Base-by-base conservation (phyloP, 2,329 filamentous ascomycete genomes). In the Zelopaecilomyces penicillatus region DNA sequence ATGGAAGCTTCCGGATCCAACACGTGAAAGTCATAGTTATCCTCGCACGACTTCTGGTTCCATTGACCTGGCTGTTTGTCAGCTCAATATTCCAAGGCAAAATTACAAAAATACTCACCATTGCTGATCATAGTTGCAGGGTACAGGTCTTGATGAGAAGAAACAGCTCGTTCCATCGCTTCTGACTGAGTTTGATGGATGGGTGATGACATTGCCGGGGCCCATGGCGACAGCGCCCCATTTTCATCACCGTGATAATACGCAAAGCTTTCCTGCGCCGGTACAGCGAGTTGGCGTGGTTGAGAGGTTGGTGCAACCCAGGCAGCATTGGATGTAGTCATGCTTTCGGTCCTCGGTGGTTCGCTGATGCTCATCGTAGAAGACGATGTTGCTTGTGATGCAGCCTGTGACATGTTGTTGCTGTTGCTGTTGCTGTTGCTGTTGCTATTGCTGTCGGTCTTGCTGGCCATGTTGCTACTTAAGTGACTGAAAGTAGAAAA, bases 1-100 rank as follows among this genome's bases (percentile, higher is more conserved):
- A 83, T 80, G 52, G 64, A 61, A 67, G 79, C 74, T 32, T 82
- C 79, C 9, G 68, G 62, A 34, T 82, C 77, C 42, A 82, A 59
- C 39, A 64, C 65, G 26, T 75, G 71, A 41, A 81, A 66, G 31
- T 80, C 77, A 39, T 78, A 64, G 43, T 63, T 69, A 43, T 80
- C 77, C 41, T 80, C 77, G 50, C 70, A 76, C 11, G 74, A 63
- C 58, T 82, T 81, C 33, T 74, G 67, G 41, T 66, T 65, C 78
- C 78, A 68, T 37, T 55, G 55, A 33, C 53, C 63, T 63, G 37
- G 30, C 34, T 29, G 32, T 5, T 12, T 29, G 40, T 42, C 28
- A 37, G 42, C 30, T 29, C 12, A 27, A 26, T 35, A 46, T 11
- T 27, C 31, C 5, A 33, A 10, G 39, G 26, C 27, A 6, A 12